Base-by-base conservation (phyloP, 176 grass and related monocot genomes). In the Tillandsia leiboldiana region DNA sequence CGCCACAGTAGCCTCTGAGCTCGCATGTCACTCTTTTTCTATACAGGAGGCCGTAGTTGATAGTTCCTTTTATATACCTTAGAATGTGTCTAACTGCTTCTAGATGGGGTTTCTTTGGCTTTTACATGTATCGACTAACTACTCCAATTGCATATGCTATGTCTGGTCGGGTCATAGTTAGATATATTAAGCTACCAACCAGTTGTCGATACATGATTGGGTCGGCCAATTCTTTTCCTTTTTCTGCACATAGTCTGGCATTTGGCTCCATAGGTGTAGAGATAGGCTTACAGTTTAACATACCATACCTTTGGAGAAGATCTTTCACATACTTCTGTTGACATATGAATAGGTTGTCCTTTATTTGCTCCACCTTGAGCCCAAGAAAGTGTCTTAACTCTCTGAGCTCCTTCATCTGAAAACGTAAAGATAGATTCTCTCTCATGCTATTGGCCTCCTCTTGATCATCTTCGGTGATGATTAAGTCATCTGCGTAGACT, bases 331-430 rank as follows among this genome's bases (percentile, higher is more conserved):
- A 56, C 47, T 77, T 69, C 8, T 77, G 10, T 47, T 68, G 14
- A 11, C 64, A 67, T 23, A 77, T 42, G 47, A 77, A 77, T 14
- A 67, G 12, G 26, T 59, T 48, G 68, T 77, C 15, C n/a, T 47
- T 9, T 56, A 11, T 26, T 20, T 50, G 8, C n/a, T 78, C 50
- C 15, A 70, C 66, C 12, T 70, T 0, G 17, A 78, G 50, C 9
- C 63, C 75, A 22, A 69, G 51, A 61, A 78, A 78, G 12, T 78
- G 49, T 9, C 70, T 78, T 6, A 78, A 51, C 48, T 78, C 51
- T 68, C 75, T 65, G 17, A 78, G 50, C 50, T 78, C 65, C 65
- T 78, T 70, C 75, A 78, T 78, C 2, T 69, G 75, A 23, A 70
- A 49, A 29, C 63, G 48, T 24, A 24, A 1, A 24, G 51, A 69